Evolutionary conservation across 495 filamentous ascomycete genomes (phyloP).

Genomic region (Penicillium turbatum): DNA sequence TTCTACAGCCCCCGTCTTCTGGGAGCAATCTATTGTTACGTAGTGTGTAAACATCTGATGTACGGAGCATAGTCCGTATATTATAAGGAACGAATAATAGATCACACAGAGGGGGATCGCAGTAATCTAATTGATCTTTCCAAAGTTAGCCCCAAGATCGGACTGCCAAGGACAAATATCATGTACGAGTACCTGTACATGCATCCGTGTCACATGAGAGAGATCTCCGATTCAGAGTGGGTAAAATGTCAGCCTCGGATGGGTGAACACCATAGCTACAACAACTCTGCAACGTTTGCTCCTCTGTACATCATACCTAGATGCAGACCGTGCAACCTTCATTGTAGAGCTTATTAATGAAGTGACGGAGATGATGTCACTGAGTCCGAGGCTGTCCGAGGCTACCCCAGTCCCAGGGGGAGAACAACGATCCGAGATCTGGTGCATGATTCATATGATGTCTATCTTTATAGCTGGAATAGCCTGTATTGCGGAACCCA

Average conservation of each 20-base stretch:
- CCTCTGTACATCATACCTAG: neutral
- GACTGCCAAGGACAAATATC: neutral
- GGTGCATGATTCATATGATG: too few species aligned
- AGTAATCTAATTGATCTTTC: neutral
- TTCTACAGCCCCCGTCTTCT: neutral
- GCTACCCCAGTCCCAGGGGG: neutral
- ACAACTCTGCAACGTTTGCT: neutral
- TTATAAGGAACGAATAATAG: too few species aligned
- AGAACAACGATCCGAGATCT: too few species aligned
- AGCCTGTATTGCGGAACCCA: neutral
- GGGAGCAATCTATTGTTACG: neutral
- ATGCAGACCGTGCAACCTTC: too few species aligned
- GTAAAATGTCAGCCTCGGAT: slow-evolving; percentile 6
- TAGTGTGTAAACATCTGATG: too few species aligned
- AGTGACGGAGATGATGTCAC: neutral
- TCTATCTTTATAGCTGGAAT: too few species aligned
- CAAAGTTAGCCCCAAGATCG: neutral
- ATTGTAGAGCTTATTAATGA: neutral
- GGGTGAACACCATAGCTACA: neutral
- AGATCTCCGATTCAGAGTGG: slow-evolving; percentile 12
- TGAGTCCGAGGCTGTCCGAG: neutral
- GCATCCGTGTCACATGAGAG: slow-evolving; percentile 8
- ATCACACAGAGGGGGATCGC: too few species aligned
- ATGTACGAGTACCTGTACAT: slow-evolving; percentile 3
- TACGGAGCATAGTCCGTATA: too few species aligned